Evolutionary conservation across 208 protist species (phyloP), one percentile per base, ranked within the genome.

Genomic region (Crithidia sp.): DNA sequence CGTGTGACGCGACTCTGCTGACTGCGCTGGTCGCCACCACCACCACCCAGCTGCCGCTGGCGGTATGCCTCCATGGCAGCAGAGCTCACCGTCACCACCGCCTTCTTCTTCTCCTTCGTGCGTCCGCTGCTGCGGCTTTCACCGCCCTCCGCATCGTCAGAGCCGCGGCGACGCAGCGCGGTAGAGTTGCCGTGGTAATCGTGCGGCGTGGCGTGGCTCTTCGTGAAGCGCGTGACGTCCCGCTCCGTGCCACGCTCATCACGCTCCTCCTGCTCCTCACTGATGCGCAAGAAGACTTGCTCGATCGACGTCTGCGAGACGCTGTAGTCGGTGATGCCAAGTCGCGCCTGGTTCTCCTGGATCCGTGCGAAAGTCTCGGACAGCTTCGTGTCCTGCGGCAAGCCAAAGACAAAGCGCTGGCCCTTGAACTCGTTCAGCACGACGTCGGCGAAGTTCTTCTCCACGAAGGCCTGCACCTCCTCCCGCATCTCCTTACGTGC

Each of bases 301-400:
- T 96, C 91, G 59, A 96, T 85, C 13, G 85, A 93, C 39, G 89
- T 91, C 73, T 97, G 86, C 16, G 75, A 88, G 12, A 97, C 75
- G 45, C 74, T 81, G 82, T 96, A 96, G 81, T 96, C 90, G 2
- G 67, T 78, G 37, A 95, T 85, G 12, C 74, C 52, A 12, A 92
- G 72, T 17, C 41, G 17, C 47, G 52, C 67, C 45, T 65, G 54
- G 59, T 88, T 73, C 16, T 82, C 56, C 68, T 92, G 75, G 8
- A 89, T 55, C 12, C 72, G 54, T 7, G 60, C 57, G 71, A 89
- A 92, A 12, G 67, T 79, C 14, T 61, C 49, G 7, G 82, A 89
- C 12, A 92, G 77, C 64, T 65, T 65, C 39, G 79, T 86, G 60
- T 67, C 63, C 19, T 67, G 37, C 28, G 84, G 83, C 36, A 92